Percentiles rank a stretch among this genome's conserved stretches.
Evolutionary conservation across 768 basidiomycete genomes (phyloP).

Genomic region (Panus rudis): DNA sequence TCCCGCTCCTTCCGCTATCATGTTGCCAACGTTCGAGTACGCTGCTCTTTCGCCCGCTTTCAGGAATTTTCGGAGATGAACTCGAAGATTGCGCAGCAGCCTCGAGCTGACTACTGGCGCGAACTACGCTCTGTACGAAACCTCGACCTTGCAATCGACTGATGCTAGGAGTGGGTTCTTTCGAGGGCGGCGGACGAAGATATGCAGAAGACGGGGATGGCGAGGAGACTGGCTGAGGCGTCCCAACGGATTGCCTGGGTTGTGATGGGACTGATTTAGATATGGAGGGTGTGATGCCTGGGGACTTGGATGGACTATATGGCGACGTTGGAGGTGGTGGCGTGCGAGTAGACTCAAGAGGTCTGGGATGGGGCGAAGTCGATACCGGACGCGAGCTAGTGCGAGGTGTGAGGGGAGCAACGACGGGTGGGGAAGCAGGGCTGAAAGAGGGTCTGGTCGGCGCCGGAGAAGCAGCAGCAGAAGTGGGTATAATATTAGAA

Average conservation of each 20-base stretch:
- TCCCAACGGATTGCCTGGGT: constrained; percentile 36
- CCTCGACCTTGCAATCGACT: constrained; percentile 79
- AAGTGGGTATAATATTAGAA: too few relatives aligned
- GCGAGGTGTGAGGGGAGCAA: constrained; percentile 3
- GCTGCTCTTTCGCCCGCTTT: constrained; percentile 33
- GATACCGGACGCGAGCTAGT: too few relatives aligned
- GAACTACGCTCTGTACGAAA: constrained; percentile 79
- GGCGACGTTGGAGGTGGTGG: constrained; percentile 13
- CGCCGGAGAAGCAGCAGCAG: constrained; percentile 18
- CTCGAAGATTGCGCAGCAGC: constrained; percentile 23
- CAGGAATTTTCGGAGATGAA: constrained; percentile 16
- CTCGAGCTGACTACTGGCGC: constrained; percentile 53
- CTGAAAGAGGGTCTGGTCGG: not conserved
- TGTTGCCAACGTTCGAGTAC: constrained; percentile 70
- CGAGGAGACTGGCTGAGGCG: constrained; percentile 34
- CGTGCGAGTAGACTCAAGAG: constrained; percentile 3
- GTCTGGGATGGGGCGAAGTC: not conserved
- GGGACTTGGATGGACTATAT: constrained; percentile 18
- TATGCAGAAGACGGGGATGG: constrained; percentile 50
- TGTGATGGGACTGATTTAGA: constrained; percentile 48
- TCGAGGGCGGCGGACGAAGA: constrained; percentile 45
- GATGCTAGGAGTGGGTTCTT: constrained; percentile 77
- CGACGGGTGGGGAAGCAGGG: constrained; percentile 4
- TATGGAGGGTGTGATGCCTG: constrained; percentile 27
- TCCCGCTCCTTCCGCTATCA: constrained; percentile 13